Evolutionary conservation across 768 basidiomycete species (phyloP).

Genomic region (Cyclocybe cylindracea): DNA sequence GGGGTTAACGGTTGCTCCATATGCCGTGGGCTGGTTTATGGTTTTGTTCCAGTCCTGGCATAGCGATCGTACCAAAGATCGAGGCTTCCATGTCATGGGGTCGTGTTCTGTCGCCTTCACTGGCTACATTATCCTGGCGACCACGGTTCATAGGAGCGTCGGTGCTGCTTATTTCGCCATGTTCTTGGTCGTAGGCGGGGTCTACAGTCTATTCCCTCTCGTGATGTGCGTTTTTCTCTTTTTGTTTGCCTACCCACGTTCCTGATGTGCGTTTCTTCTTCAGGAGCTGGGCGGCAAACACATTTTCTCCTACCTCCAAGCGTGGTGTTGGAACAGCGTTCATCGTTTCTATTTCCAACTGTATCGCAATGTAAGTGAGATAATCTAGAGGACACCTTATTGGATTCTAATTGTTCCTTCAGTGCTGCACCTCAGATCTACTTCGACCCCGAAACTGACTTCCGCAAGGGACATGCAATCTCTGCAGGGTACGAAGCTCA

Average conservation of each 20-base stretch:
- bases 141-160: constrained; percentile 47
- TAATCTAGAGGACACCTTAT: background rate
- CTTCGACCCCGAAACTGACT: constrained; percentile 51
- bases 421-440: constrained; percentile 62
- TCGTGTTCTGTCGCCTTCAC: constrained; percentile 45
- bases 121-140: constrained; percentile 57
- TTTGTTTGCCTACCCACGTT: background rate
- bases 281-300: constrained; percentile 60
- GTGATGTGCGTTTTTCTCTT: constrained; percentile 46
- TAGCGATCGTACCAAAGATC: constrained; percentile 52
- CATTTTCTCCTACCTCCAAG: constrained; percentile 60
- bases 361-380: constrained; percentile 51
- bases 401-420: background rate
- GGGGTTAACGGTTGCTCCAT: constrained; percentile 59
- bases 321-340: constrained; percentile 62
- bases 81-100: constrained; percentile 58
- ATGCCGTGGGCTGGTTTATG: constrained; percentile 56
- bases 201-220: constrained; percentile 56
- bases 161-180: constrained; percentile 59
- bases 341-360: constrained; percentile 60
- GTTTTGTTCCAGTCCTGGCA: constrained; percentile 56
- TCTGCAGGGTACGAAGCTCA: constrained; percentile 42
- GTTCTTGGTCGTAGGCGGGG: constrained; percentile 57
- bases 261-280: background rate
- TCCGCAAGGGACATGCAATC: constrained; percentile 57